Conservation (phyloP, 1,284 basidiomycete species). For the Wolfiporia cocos region DNA sequence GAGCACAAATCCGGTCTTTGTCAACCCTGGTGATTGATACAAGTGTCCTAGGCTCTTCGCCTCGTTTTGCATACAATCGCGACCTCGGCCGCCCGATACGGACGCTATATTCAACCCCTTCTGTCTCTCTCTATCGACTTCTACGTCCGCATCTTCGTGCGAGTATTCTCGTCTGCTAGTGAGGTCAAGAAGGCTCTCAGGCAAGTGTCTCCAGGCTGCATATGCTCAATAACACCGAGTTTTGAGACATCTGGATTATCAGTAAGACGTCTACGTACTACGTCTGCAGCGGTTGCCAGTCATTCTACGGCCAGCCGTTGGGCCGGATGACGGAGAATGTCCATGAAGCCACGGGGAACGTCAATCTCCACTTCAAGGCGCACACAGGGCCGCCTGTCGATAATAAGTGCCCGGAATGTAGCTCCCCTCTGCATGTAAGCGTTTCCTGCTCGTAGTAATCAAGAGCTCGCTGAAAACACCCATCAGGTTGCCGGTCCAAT, state of each 20-base stretch:
- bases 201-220: slow-evolving; percentile 42
- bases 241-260: slow-evolving; percentile 13
- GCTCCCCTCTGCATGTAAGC: slow-evolving; percentile 65
- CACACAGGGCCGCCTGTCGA: slow-evolving; percentile 66
- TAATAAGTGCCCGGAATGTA: slow-evolving; percentile 79
- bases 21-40: neutral
- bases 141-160: slow-evolving; percentile 91
- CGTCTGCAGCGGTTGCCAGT: slow-evolving; percentile 78
- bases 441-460: too few species aligned
- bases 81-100: slow-evolving; percentile 86
- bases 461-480: too few species aligned
- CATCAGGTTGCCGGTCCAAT: slow-evolving; percentile 85
- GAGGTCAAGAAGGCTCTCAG: slow-evolving; percentile 83
- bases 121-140: slow-evolving; percentile 96
- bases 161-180: slow-evolving; percentile 70
- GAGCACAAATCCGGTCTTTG: slow-evolving; percentile 22
- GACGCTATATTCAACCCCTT: slow-evolving; percentile 88
- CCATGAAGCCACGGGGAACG: slow-evolving; percentile 44
- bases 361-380: slow-evolving; percentile 66
- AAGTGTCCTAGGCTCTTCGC: slow-evolving; percentile 63
- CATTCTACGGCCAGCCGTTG: slow-evolving; percentile 75
- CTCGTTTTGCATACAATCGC: slow-evolving; percentile 86
- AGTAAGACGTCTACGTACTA: slow-evolving; percentile 84
- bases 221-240: neutral
- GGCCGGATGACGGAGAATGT: slow-evolving; percentile 60